Evolutionary conservation across 208 protist species (phyloP).

Genomic region (Phytomonas sp.): DNA sequence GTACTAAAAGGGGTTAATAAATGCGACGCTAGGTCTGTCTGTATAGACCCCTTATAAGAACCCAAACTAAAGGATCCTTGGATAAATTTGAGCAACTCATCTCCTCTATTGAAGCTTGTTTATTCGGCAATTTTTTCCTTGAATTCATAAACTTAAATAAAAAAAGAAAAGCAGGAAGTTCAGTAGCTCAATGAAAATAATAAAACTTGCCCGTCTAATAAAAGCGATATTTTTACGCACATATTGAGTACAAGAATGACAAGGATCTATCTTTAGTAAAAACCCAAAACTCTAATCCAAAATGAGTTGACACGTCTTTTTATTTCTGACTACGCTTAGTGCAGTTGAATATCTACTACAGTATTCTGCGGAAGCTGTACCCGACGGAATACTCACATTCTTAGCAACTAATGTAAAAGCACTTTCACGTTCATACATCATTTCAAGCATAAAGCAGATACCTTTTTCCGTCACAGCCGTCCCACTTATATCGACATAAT

Average conservation of each 20-base stretch:
- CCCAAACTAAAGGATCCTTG: background rate
- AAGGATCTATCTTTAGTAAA: background rate
- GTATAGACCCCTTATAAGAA: background rate
- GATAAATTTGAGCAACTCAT: background rate
- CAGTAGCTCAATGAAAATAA: background rate
- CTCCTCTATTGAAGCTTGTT: background rate
- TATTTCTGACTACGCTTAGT: background rate
- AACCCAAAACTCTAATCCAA: background rate
- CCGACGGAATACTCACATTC: slow-evolving; percentile 23
- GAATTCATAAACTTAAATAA: background rate
- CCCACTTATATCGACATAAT: slow-evolving; percentile 73
- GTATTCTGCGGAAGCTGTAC: background rate
- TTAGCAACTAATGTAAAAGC: slow-evolving; percentile 62
- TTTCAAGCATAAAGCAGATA: slow-evolving; percentile 71
- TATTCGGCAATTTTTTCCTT: background rate
- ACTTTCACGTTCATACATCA: slow-evolving; percentile 61
- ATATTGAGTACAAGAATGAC: background rate
- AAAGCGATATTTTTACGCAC: background rate
- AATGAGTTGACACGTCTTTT: background rate
- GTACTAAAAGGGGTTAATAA: background rate
- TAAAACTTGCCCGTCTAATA: background rate
- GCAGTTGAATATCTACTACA: background rate
- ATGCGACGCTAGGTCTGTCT: background rate
- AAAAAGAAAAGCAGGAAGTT: background rate
- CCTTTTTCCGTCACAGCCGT: slow-evolving; percentile 70